A percentile compares a stretch with the other conserved stretches of the same genome.
Evolutionary conservation across 2,329 filamentous ascomycete species (phyloP).

Genomic region (Tolypocladium ovalisporum): DNA sequence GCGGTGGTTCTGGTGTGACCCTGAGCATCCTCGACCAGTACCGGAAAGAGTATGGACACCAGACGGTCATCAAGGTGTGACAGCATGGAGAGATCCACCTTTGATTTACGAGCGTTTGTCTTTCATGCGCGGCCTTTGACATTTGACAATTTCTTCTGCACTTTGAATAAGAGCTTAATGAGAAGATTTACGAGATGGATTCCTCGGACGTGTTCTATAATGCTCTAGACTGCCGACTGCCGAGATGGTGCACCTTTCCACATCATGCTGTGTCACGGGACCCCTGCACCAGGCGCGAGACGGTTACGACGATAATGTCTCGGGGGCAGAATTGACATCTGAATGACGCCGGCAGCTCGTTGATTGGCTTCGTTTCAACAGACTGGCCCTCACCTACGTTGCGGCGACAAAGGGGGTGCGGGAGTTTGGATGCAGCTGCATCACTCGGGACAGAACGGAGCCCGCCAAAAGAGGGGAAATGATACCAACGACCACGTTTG

Average conservation of each 20-base stretch:
- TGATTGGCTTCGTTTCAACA: neutral
- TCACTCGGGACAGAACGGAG: neutral
- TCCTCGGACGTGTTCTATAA: neutral
- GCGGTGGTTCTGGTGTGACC: constrained; percentile 63
- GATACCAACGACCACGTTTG: neutral
- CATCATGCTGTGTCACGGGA: neutral
- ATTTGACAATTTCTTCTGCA: neutral
- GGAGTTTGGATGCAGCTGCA: neutral
- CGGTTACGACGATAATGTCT: neutral
- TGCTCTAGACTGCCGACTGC: neutral
- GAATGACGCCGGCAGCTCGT: neutral
- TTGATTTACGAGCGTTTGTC: constrained; percentile 1
- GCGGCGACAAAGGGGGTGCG: neutral
- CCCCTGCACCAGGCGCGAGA: neutral
- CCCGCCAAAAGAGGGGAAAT: neutral
- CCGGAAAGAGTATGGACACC: constrained; percentile 29
- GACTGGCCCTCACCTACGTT: neutral
- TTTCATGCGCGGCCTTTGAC: neutral
- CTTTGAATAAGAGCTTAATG: constrained; percentile 3
- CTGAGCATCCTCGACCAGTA: constrained; percentile 51
- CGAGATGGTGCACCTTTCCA: neutral
- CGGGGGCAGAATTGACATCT: neutral
- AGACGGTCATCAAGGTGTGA: constrained; percentile 20
- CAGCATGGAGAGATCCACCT: neutral
- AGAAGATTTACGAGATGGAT: constrained; percentile 3